These are phyloP conservation scores for Venturia pyrina DNA, from an alignment of 2,329 filamentous ascomycete species.

Conservation along the genomic window DNA sequence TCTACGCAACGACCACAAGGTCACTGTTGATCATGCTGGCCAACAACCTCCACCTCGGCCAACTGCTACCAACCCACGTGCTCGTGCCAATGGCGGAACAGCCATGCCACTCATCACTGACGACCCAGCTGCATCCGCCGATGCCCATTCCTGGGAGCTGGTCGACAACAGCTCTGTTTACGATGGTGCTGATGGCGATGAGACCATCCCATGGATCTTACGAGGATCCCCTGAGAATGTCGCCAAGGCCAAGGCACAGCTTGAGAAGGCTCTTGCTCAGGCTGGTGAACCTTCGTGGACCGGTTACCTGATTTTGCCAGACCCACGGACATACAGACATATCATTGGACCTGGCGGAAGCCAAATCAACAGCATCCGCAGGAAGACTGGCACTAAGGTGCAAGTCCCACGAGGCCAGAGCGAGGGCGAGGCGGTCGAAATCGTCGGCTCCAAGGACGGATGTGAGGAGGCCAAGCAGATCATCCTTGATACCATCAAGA, in stretches of 20 bases:
- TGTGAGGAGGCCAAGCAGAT: slow-evolving; percentile 81
- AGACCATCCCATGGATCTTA: slow-evolving; percentile 82
- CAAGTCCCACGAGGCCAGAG: slow-evolving; percentile 71
- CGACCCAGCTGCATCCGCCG: slow-evolving; percentile 51
- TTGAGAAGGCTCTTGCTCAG: slow-evolving; percentile 64
- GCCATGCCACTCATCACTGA: slow-evolving; percentile 89
- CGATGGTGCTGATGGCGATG: slow-evolving; percentile 36
- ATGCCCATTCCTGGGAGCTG: slow-evolving; percentile 74
- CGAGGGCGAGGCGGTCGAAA: slow-evolving; percentile 74
- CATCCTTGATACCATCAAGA: slow-evolving; percentile 52
- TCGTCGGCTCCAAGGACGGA: slow-evolving; percentile 67
- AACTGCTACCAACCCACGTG: slow-evolving; percentile 34
- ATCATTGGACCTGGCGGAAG: slow-evolving; percentile 83
- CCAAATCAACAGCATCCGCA: slow-evolving; percentile 87
- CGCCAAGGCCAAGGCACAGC: slow-evolving; percentile 65
- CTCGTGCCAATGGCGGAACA: slow-evolving; percentile 46
- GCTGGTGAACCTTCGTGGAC: slow-evolving; percentile 60
- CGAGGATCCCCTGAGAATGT: slow-evolving; percentile 69
- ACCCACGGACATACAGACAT: slow-evolving; percentile 79
- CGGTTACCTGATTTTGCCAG: slow-evolving; percentile 82
- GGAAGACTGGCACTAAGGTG: slow-evolving; percentile 87
- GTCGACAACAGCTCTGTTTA: slow-evolving; percentile 49
- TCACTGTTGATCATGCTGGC: slow-evolving; percentile 85
- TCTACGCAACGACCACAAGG: slow-evolving; percentile 73
- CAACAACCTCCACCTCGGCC: slow-evolving; percentile 65